Evolutionary conservation across 2,329 filamentous ascomycete genomes (phyloP).

Genomic region (Ilyonectria destructans): DNA sequence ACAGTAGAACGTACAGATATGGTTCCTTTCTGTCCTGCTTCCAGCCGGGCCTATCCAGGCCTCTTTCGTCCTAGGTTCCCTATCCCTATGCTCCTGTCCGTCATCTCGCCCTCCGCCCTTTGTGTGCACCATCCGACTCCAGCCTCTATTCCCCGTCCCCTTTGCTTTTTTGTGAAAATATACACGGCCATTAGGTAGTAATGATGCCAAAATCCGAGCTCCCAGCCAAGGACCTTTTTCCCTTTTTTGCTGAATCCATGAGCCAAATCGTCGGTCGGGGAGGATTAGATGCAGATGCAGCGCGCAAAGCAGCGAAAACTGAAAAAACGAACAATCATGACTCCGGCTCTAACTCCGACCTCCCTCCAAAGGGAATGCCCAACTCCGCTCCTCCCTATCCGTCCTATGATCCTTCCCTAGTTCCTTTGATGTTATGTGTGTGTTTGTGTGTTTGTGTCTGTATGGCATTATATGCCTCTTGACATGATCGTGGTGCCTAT

Average conservation of each 20-base stretch:
- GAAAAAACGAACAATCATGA: conserved; percentile 53
- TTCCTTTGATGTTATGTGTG: conserved; percentile 21
- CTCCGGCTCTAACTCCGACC: conserved; percentile 53
- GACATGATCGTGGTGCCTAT: conserved; percentile 10
- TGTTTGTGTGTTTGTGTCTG: conserved; percentile 12
- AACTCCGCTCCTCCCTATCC: conserved; percentile 45
- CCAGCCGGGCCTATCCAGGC: conserved; percentile 26
- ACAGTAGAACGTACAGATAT: conserved; percentile 50
- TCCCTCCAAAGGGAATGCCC: conserved; percentile 50
- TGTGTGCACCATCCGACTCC: conserved; percentile 41
- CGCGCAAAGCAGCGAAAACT: conserved; percentile 51
- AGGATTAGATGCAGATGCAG: conserved; percentile 53
- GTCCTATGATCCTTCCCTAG: conserved; percentile 24
- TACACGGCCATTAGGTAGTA: conserved; percentile 52
- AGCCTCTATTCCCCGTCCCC: conserved; percentile 43
- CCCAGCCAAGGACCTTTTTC: conserved; percentile 48
- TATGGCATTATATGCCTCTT: conserved; percentile 16
- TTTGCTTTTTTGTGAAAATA: conserved; percentile 51
- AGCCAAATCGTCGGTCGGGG: conserved; percentile 47
- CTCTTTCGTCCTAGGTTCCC: conserved; percentile 31
- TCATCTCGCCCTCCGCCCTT: conserved; percentile 40
- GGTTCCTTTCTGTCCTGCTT: conserved; percentile 37
- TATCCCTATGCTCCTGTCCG: conserved; percentile 31
- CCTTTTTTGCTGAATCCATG: conserved; percentile 48
- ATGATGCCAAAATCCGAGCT: conserved; percentile 51